Conservation (phyloP, 2,329 filamentous ascomycete species). For the Calonectria pauciramosa region DNA sequence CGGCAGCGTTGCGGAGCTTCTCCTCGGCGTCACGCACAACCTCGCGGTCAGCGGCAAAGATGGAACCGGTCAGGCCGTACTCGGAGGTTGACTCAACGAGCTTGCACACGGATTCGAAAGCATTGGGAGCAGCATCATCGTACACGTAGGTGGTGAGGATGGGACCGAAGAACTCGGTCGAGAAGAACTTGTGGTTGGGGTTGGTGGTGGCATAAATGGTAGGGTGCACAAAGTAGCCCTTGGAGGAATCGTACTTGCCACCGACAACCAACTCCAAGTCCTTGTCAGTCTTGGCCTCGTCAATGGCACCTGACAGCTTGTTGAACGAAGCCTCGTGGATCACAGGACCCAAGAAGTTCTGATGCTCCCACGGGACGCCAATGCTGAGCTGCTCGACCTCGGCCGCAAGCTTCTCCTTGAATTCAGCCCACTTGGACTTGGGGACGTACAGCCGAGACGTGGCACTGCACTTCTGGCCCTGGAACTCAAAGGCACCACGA, state of each 20-base stretch:
- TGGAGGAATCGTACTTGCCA: slow-evolving; percentile 81
- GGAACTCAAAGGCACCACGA: slow-evolving; percentile 90
- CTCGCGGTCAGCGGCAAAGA: slow-evolving; percentile 79
- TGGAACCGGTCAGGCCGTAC: slow-evolving; percentile 82
- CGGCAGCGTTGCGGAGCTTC: slow-evolving; percentile 78
- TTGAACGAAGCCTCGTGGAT: slow-evolving; percentile 88
- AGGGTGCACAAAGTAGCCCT: slow-evolving; percentile 87
- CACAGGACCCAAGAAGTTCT: slow-evolving; percentile 89
- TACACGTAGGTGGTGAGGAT: slow-evolving; percentile 83
- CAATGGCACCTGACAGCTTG: slow-evolving; percentile 82
- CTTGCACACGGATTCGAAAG: slow-evolving; percentile 71
- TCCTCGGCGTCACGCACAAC: slow-evolving; percentile 79
- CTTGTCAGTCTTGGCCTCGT: slow-evolving; percentile 81
- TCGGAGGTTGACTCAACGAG: slow-evolving; percentile 79
- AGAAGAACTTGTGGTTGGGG: slow-evolving; percentile 80
- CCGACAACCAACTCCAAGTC: slow-evolving; percentile 81
- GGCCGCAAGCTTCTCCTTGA: slow-evolving; percentile 75
- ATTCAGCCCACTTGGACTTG: slow-evolving; percentile 79
- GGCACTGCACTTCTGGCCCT: slow-evolving; percentile 92
- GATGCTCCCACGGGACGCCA: slow-evolving; percentile 76
- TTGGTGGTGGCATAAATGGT: slow-evolving; percentile 84
- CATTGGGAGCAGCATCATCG: slow-evolving; percentile 72
- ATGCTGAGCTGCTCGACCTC: slow-evolving; percentile 80
- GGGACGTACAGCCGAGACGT: slow-evolving; percentile 86
- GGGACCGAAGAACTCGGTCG: slow-evolving; percentile 86